Percentiles rank a stretch among this genome's conserved stretches.
These are phyloP conservation scores for Puya raimondii DNA, from an alignment of 176 grass and related monocot species.

Conservation along the genomic window DNA sequence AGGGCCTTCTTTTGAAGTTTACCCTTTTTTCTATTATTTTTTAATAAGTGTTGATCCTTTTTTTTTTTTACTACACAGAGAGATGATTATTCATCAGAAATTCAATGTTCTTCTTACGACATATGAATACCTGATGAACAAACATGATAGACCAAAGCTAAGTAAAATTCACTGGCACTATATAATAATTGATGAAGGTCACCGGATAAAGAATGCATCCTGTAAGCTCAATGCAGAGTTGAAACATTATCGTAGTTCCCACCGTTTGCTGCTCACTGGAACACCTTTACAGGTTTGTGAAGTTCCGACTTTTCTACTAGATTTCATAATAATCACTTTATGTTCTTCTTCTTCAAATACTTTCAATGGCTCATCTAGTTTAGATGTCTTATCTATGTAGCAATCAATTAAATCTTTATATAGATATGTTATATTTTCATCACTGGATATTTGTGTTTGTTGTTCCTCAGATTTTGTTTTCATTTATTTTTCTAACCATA, in stretches of 20 bases:
- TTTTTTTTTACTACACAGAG: conserved; percentile 47
- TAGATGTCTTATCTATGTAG: not conserved
- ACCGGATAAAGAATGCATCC: conserved; percentile 98
- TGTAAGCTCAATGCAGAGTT: conserved; percentile 98
- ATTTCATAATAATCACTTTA: conserved; percentile 17
- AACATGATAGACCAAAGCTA: conserved; percentile 95
- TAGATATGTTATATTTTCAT: not conserved
- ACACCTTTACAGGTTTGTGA: conserved; percentile 84
- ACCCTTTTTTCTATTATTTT: no score
- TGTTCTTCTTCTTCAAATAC: conserved; percentile 12
- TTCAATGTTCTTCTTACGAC: conserved; percentile 99
- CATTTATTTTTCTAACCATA: conserved; percentile 2
- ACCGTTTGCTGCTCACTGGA: conserved; percentile 88
- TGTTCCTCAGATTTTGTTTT: not conserved
- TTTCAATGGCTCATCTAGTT: not conserved
- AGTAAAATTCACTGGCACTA: conserved; percentile 99
- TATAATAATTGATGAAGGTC: conserved; percentile 98
- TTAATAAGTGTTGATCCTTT: conserved; percentile 19
- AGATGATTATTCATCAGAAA: conserved; percentile 97
- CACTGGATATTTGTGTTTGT: not conserved
- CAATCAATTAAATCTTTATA: no score
- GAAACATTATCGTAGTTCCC: conserved; percentile 88
- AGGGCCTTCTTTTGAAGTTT: no score
- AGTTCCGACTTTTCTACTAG: conserved; percentile 5
- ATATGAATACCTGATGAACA: conserved; percentile 99